phyloP scores from a whole-genome alignment of 352 stramenopile genomes.

The Globisporangium cystogenes region DNA sequence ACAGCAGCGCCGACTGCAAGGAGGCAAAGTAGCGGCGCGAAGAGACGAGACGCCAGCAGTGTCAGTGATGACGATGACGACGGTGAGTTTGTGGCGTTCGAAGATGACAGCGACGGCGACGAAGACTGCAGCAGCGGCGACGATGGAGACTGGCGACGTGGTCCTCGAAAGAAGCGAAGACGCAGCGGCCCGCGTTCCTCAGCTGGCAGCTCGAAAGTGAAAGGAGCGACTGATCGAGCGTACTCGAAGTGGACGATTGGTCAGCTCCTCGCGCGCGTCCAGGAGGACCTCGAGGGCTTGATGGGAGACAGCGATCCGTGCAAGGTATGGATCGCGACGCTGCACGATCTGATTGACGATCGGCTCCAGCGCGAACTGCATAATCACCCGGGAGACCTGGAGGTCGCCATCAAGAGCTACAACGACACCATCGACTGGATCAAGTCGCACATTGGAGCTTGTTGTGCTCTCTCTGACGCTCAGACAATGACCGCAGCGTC shows the following conservation, averaged over 20 bases:
- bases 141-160: background rate
- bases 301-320: constrained; percentile 16
- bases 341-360: constrained; percentile 26
- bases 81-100: constrained; percentile 10
- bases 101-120: background rate
- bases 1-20: background rate
- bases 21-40: background rate
- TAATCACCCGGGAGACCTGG: constrained; percentile 11
- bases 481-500: background rate
- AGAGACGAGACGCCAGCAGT: background rate
- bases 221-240: background rate
- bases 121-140: background rate
- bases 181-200: too few species aligned
- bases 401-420: constrained; percentile 25
- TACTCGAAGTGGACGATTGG: constrained; percentile 48
- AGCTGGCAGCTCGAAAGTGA: background rate
- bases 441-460: constrained; percentile 24
- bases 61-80: background rate
- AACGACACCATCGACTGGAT: constrained; percentile 42
- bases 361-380: constrained; percentile 17
- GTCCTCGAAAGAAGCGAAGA: background rate
- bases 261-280: constrained; percentile 31
- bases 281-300: constrained; percentile 19
- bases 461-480: constrained; percentile 7
- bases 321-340: constrained; percentile 17